Evolutionary conservation across 768 basidiomycete species (phyloP).

Genomic region (Ramaria rubella): DNA sequence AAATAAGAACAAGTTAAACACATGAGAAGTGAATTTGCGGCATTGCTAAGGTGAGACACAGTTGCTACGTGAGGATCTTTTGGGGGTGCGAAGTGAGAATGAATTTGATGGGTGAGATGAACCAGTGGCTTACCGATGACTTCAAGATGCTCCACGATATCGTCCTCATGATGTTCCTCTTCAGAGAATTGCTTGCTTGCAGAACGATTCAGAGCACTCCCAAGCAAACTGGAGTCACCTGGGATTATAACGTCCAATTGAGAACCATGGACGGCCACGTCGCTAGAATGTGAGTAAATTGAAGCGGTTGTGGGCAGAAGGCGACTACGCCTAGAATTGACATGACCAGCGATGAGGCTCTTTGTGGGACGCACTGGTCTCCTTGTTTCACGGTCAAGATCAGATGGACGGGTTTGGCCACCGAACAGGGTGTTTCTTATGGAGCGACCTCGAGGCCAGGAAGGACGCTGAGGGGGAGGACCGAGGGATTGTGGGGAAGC

Average conservation of each 20-base stretch:
- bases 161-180: slow-evolving; percentile 54
- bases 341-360: not conserved
- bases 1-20: slow-evolving; percentile 20
- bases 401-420: too few relatives aligned
- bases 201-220: slow-evolving; percentile 39
- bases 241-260: slow-evolving; percentile 36
- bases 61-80: slow-evolving; percentile 69
- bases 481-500: too few relatives aligned
- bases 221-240: slow-evolving; percentile 33
- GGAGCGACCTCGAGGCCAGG: too few relatives aligned
- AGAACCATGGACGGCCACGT: slow-evolving; percentile 25
- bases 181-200: slow-evolving; percentile 18
- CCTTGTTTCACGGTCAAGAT: not conserved
- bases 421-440: too few relatives aligned
- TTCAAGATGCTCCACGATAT: slow-evolving; percentile 79
- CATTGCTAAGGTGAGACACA: slow-evolving; percentile 69
- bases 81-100: slow-evolving; percentile 1
- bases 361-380: not conserved
- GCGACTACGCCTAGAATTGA: not conserved
- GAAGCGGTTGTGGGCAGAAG: not conserved
- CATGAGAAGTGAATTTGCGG: slow-evolving; percentile 75
- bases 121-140: slow-evolving; percentile 57
- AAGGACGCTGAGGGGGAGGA: too few relatives aligned
- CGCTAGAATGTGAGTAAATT: not conserved
- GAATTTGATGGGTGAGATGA: not conserved